A percentile compares a stretch with the other conserved stretches of the same genome.
Conservation (phyloP, 2,329 filamentous ascomycete species). For the Arthrobotrys entomopaga region DNA sequence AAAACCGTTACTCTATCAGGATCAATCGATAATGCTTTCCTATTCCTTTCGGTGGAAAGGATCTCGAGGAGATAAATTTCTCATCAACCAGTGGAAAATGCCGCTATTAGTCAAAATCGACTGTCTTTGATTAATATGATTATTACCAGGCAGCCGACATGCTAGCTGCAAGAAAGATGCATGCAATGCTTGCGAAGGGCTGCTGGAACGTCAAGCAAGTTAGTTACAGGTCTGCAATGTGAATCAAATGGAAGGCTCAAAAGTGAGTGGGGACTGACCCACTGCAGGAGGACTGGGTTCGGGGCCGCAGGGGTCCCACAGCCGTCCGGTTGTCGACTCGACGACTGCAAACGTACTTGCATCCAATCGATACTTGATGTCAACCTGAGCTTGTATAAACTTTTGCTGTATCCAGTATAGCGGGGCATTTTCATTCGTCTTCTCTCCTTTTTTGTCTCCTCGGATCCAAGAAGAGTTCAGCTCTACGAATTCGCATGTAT, state of each 20-base stretch:
- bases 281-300: neutral
- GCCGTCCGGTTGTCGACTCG: conserved; percentile 14
- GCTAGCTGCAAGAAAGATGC: conserved; percentile 48
- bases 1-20: conserved; percentile 19
- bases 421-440: neutral
- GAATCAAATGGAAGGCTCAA: neutral
- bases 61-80: conserved; percentile 48
- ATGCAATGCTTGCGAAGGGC: conserved; percentile 39
- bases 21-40: conserved; percentile 4
- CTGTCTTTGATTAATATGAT: conserved; percentile 33
- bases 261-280: conserved; percentile 15
- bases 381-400: conserved; percentile 5
- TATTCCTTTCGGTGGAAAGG: conserved; percentile 22
- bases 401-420: neutral
- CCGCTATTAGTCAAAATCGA: conserved; percentile 37
- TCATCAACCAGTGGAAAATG: conserved; percentile 52
- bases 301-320: conserved; percentile 21
- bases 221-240: conserved; percentile 3
- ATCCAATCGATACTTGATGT: conserved; percentile 30
- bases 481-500: neutral
- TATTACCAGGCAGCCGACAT: conserved; percentile 50
- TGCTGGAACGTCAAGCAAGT: conserved; percentile 24
- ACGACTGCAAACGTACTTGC: conserved; percentile 6
- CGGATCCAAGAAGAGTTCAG: neutral
- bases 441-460: too few species aligned